Evolutionary conservation across 2,329 filamentous ascomycete genomes (phyloP), one percentile per base, ranked within the genome.

Genomic region (Apiospora aurea): DNA sequence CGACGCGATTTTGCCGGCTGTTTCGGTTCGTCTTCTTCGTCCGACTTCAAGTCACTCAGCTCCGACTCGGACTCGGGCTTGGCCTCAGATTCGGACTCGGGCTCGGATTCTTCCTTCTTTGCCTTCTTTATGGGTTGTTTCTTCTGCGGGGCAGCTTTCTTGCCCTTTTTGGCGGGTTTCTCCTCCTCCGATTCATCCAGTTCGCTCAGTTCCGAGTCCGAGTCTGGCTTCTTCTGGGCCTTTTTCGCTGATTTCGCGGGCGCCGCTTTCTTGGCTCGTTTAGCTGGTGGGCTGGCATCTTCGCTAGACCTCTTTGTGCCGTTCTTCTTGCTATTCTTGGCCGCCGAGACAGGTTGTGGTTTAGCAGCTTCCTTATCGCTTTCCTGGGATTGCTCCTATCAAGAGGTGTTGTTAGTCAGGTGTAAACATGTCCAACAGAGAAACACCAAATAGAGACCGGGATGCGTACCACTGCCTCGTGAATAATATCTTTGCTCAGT

Each of bases 401-500:
- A 74, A 44, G 34, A 41, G 34, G 8, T 24, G 4, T 13, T 71
- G 29, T 72, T 75, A 75, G 74, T 74, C 10, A 70, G 38, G 51
- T 14, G n/a, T 38, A 13, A 26, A 26, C 69, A 13, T 8, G 67
- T 34, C 38, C 71, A 21, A n/a, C 46, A 26, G 67, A 64, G 24
- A 44, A 24, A 38, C 29, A 38, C 21, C 21, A 46, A 67, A 29
- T 18, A 26, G 24, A 47, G 26, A 46, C 24, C 29, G 26, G 18
- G 7, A 29, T 14, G 83, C 87, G 74, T 83, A 91, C 90, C n/a
- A 87, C 85, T 67, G 84, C 82, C 24, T 82, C 80, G 70, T 87
- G 87, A 74, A 92, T 90, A n/a, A 91, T 76, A 0, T 79, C 78
- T 76, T 91, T 91, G 79, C 89, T 91, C 75, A 83, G 86, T 5